These are phyloP conservation scores for Arabidopsis lyrata DNA, from an alignment of 441 rosid genomes.

Conservation along the genomic window DNA sequence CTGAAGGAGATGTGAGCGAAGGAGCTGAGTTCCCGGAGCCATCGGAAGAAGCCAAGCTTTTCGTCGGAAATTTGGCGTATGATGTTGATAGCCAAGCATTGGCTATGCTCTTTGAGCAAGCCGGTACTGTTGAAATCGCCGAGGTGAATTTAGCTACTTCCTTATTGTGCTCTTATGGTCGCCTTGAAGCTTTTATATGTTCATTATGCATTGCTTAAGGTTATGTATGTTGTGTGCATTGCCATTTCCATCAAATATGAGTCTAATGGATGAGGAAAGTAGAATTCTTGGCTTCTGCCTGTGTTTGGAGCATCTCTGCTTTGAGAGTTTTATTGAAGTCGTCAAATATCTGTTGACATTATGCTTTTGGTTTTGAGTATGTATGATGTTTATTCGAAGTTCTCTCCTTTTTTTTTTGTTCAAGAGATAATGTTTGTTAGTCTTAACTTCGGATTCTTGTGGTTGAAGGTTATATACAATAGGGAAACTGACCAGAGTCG, in stretches of 20 bases:
- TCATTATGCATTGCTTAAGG: slow-evolving; percentile 6
- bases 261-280: slow-evolving; percentile 7
- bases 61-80: slow-evolving; percentile 83
- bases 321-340: not conserved
- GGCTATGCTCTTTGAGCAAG: slow-evolving; percentile 85
- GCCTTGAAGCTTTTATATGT: not conserved
- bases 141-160: slow-evolving; percentile 42
- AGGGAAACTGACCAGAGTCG: slow-evolving; percentile 88
- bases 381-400: not conserved
- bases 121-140: slow-evolving; percentile 91
- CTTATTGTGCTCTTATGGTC: not conserved
- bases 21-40: slow-evolving; percentile 59
- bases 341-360: slow-evolving; percentile 8
- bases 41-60: slow-evolving; percentile 87
- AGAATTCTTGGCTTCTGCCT: not conserved
- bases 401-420: not conserved
- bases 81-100: slow-evolving; percentile 80
- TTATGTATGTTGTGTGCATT: slow-evolving; percentile 11
- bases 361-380: slow-evolving; percentile 1
- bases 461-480: slow-evolving; percentile 80
- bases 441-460: slow-evolving; percentile 20
- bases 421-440: not conserved
- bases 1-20: slow-evolving; percentile 47
- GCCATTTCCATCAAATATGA: not conserved
- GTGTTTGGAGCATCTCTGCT: not conserved